Evolutionary conservation across 768 basidiomycete species (phyloP).

Genomic region (Harrya chromipes): DNA sequence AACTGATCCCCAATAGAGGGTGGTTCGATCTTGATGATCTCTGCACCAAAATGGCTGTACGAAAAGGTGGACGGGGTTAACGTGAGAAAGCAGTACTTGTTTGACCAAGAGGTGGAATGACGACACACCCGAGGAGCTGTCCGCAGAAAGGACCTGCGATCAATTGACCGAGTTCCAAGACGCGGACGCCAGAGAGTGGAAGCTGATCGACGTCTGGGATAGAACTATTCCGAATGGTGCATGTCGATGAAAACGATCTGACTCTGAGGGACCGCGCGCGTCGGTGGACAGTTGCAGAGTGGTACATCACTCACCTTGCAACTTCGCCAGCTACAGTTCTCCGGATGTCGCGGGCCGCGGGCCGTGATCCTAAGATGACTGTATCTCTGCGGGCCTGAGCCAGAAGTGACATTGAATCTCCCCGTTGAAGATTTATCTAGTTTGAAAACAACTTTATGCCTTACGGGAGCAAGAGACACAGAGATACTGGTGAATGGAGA

Average conservation of each 20-base stretch:
- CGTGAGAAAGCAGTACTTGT: too few species aligned
- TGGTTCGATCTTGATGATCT: slow-evolving; percentile 70
- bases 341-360: not conserved
- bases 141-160: slow-evolving; percentile 74
- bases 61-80: not conserved
- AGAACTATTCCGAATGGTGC: not conserved
- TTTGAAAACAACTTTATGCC: too few species aligned
- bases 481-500: too few species aligned
- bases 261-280: not conserved
- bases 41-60: slow-evolving; percentile 64
- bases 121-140: slow-evolving; percentile 58
- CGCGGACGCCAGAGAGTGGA: slow-evolving; percentile 61
- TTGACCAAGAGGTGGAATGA: too few species aligned
- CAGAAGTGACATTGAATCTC: not conserved
- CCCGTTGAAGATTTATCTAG: too few species aligned
- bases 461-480: too few species aligned
- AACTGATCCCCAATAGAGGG: slow-evolving; percentile 63
- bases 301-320: slow-evolving; percentile 4
- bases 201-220: slow-evolving; percentile 30
- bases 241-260: slow-evolving; percentile 16
- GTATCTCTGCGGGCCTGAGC: not conserved
- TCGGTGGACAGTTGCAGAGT: not conserved
- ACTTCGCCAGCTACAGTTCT: too few species aligned
- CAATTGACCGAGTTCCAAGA: slow-evolving; percentile 67
- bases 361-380: not conserved